A percentile compares a stretch with the other conserved stretches of the same genome.
These are phyloP conservation scores for Cerioporus squamosus DNA, from an alignment of 1,284 basidiomycete genomes.

Conservation along the genomic window DNA sequence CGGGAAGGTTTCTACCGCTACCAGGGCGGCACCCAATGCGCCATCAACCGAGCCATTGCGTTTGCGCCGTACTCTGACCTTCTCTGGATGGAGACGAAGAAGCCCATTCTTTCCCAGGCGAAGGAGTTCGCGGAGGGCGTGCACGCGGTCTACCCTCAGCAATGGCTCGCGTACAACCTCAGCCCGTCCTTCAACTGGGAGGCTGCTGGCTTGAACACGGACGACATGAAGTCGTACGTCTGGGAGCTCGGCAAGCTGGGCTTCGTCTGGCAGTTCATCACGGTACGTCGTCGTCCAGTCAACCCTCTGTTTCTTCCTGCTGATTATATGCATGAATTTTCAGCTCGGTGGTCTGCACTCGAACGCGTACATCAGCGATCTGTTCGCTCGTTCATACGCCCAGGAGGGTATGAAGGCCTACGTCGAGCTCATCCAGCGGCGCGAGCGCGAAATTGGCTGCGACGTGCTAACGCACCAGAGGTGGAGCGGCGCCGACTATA, in stretches of 20 bases:
- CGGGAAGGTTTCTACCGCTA: slow-evolving; percentile 97
- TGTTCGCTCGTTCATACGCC: slow-evolving; percentile 88
- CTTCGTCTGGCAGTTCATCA: slow-evolving; percentile 99
- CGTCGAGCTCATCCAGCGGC: slow-evolving; percentile 83
- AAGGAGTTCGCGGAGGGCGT: slow-evolving; percentile 92
- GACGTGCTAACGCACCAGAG: slow-evolving; percentile 93
- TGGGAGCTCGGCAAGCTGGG: slow-evolving; percentile 95
- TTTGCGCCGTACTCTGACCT: slow-evolving; percentile 95
- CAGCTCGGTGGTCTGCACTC: slow-evolving; percentile 96
- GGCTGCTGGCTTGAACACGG: slow-evolving; percentile 85
- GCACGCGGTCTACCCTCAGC: slow-evolving; percentile 78
- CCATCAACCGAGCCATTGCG: slow-evolving; percentile 90
- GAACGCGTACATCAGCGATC: slow-evolving; percentile 95
- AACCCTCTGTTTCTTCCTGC: background rate
- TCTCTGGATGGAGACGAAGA: slow-evolving; percentile 98
- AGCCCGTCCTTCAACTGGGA: slow-evolving; percentile 94
- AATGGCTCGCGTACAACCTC: slow-evolving; percentile 96
- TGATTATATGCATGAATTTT: background rate
- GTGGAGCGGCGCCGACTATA: slow-evolving; percentile 96
- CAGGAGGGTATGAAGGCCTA: slow-evolving; percentile 94
- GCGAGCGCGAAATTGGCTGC: slow-evolving; percentile 87
- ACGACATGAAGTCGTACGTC: slow-evolving; percentile 90
- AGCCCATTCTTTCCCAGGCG: slow-evolving; percentile 93
- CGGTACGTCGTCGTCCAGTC: slow-evolving; percentile 54
- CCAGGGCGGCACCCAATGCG: slow-evolving; percentile 95